Percentiles rank a stretch among this genome's conserved stretches.
Evolutionary conservation across 2,329 filamentous ascomycete genomes (phyloP).

Genomic region (Torrubiellomyces zombiae): DNA sequence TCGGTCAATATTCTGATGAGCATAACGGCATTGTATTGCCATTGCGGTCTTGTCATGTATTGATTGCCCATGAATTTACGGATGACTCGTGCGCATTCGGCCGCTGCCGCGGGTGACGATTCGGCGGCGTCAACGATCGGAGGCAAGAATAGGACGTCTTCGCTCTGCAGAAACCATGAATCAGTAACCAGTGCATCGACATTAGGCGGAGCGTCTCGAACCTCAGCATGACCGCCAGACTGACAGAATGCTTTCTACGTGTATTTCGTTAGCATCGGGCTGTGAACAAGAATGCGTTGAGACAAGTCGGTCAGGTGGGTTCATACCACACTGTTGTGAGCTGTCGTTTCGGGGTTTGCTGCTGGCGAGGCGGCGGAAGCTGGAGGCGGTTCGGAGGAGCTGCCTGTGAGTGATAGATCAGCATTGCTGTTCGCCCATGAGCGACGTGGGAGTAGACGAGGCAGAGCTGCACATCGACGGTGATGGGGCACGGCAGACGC

Average conservation of each 20-base stretch:
- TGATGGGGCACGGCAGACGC: too few species aligned
- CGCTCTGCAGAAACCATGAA: slow-evolving; percentile 42
- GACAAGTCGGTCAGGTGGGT: slow-evolving; percentile 1
- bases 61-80: slow-evolving; percentile 68
- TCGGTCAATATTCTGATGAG: slow-evolving; percentile 79
- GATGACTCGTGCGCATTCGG: slow-evolving; percentile 64
- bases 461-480: too few species aligned
- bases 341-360: slow-evolving; percentile 52
- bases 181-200: neutral
- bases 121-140: slow-evolving; percentile 90
- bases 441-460: too few species aligned
- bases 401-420: too few species aligned
- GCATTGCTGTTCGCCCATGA: too few species aligned
- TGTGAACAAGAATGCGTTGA: slow-evolving; percentile 2
- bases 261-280: slow-evolving; percentile 9
- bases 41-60: slow-evolving; percentile 45
- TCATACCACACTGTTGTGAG: slow-evolving; percentile 48
- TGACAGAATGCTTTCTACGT: slow-evolving; percentile 65
- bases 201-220: slow-evolving; percentile 14
- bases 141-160: slow-evolving; percentile 85
- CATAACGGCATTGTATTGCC: slow-evolving; percentile 95
- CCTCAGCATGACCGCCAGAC: slow-evolving; percentile 42
- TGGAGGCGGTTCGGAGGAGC: slow-evolving; percentile 4
- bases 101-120: slow-evolving; percentile 72
- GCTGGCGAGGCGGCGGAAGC: slow-evolving; percentile 15